Evolutionary conservation across 306 rosid genomes (phyloP), one percentile per base, ranked within the genome.

Genomic region (Castanea sativa): DNA sequence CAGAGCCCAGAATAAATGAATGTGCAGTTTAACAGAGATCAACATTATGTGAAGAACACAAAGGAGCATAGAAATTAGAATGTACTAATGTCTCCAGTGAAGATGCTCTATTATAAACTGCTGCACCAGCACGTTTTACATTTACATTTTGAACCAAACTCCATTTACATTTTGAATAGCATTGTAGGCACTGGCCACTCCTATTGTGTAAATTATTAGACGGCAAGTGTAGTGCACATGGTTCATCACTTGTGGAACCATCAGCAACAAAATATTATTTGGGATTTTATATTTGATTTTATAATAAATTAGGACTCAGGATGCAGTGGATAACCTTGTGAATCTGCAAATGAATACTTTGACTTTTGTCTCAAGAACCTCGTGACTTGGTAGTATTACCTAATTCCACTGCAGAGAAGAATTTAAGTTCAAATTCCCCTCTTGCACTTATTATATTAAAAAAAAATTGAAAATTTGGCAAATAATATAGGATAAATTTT

Each of bases 91-190:
- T 86, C 85, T 94, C 97, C 69, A 95, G 83, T 30, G 99, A 91
- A 86, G 99, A 92, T 75, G 99, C 99, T 82, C 99, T 86, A 73
- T 82, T 92, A 84, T 92, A 94, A 74, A 90, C 91, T 51, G 95
- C 97, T 52, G 92, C 59, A 56, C 99, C 97, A 78, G 97, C 97
- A 55, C 99, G 97, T 77, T 74, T 92, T 75, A 25, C 27, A 25
- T 25, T 25, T 25, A 25, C 27, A 25, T 25, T 25, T 25, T 55
- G 16, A 74, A 56, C 13, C 20, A 25, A 5, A 38, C 43, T 6
- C 78, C 60, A 19, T 65, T 27, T 71, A 59, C 35, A 38, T 57
- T 25, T 14, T 60, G 29, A 7, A 8, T 4, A 57, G 78, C 84
- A 35, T 33, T 12, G 23, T 6, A 65, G 51, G 49, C 51, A 67